Evolutionary conservation across 2,329 filamentous ascomycete species (phyloP).

Genomic region (Ascomycota sp.): DNA sequence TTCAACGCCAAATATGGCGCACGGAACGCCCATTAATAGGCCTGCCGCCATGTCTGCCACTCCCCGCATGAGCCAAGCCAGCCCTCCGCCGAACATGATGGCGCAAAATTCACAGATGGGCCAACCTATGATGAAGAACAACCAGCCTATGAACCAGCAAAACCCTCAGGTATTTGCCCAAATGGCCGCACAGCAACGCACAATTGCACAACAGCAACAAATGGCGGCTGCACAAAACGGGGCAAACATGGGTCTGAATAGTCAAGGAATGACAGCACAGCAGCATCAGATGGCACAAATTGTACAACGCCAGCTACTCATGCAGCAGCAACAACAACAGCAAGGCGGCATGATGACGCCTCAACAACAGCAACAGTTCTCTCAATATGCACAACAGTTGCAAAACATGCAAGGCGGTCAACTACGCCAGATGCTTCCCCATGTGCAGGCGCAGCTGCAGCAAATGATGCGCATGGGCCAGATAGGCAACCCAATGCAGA

Average conservation of each 20-base stretch:
- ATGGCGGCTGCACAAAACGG: constrained; percentile 18
- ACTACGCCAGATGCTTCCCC: constrained; percentile 13
- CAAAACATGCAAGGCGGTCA: constrained; percentile 7
- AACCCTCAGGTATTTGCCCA: constrained; percentile 21
- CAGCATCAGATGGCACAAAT: constrained; percentile 15
- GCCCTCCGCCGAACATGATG: constrained; percentile 37
- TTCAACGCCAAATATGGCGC: constrained; percentile 36
- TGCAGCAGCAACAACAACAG: constrained; percentile 17
- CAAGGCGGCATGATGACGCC: constrained; percentile 3
- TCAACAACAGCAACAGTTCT: constrained; percentile 11
- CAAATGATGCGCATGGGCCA: constrained; percentile 16
- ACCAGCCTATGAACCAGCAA: constrained; percentile 18
- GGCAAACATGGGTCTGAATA: constrained; percentile 15
- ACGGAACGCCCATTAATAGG: constrained; percentile 34
- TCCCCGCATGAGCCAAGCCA: constrained; percentile 39
- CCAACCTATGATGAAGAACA: constrained; percentile 29
- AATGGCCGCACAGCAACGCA: constrained; percentile 25
- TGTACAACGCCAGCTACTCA: constrained; percentile 16
- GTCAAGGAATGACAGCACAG: constrained; percentile 15
- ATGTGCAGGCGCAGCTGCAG: constrained; percentile 16
- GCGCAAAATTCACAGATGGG: constrained; percentile 32
- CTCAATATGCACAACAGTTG: constrained; percentile 17
- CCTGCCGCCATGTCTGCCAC: constrained; percentile 26
- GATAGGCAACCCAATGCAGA: constrained; percentile 17
- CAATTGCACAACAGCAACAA: constrained; percentile 23